These are phyloP conservation scores for Metschnikowia borealis DNA, from an alignment of 805 yeast species.

Conservation along the genomic window DNA sequence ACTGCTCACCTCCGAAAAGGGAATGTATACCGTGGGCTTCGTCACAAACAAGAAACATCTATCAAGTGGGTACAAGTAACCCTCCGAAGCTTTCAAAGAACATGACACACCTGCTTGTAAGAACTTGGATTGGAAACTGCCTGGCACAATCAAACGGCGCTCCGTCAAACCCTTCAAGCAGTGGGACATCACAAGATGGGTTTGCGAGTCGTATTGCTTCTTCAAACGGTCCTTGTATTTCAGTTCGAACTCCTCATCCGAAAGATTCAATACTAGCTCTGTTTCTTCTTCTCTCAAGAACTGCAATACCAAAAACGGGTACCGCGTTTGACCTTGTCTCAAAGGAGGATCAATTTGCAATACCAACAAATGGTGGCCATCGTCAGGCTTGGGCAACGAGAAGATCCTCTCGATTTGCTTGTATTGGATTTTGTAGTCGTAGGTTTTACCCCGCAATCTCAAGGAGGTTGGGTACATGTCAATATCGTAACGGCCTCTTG, in stretches of 20 bases:
- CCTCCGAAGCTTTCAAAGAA: conserved; percentile 92
- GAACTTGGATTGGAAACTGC: conserved; percentile 70
- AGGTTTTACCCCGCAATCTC: conserved; percentile 93
- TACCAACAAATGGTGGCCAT: conserved; percentile 79
- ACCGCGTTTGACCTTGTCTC: conserved; percentile 96
- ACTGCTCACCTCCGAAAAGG: conserved; percentile 72
- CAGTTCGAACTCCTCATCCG: conserved; percentile 72
- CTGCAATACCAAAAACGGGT: conserved; percentile 88
- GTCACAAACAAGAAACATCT: conserved; percentile 87
- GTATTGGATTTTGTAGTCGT: conserved; percentile 92
- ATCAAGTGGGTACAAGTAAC: conserved; percentile 88
- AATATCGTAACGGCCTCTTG: conserved; percentile 97
- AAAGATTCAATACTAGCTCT: conserved; percentile 82
- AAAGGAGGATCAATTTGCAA: conserved; percentile 95
- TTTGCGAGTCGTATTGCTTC: conserved; percentile 75
- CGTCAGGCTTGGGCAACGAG: conserved; percentile 92
- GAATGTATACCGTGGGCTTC: conserved; percentile 90
- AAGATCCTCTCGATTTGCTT: conserved; percentile 86
- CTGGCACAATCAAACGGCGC: conserved; percentile 79
- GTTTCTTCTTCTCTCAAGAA: conserved; percentile 86
- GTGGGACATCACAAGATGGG: conserved; percentile 83
- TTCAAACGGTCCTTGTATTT: conserved; percentile 72
- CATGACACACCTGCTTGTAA: conserved; percentile 86
- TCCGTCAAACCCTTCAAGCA: conserved; percentile 88
- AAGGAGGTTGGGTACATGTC: conserved; percentile 86